Evolutionary conservation across 441 rosid species (phyloP), one percentile per base, ranked within the genome.

Genomic region (Macaranga tanarius): DNA sequence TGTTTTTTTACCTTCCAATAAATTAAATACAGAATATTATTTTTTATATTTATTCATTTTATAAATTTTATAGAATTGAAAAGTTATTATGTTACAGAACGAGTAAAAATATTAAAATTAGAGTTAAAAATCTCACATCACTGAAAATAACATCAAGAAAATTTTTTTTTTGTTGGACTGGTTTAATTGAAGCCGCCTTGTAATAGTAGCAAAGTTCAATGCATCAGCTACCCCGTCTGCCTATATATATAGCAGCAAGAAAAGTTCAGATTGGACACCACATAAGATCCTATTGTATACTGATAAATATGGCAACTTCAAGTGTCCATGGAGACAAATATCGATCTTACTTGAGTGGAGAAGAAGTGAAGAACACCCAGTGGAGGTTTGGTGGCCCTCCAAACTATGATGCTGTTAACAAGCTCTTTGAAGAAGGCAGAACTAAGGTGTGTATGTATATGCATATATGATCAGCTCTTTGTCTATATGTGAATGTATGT

Each of bases 341-440:
- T 66, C 75, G 90, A 5, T 78, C 83, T 44, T 58, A 56, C 78
- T 61, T 88, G 58, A 11, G 65, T 5, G 92, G 79, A 62, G 88
- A 85, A 61, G 89, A 72, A 55, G 93, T 82, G 73, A 84, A 80
- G 74, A 79, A 79, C 72, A 83, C 90, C 64, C 64, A 72, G 20
- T 89, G 89, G 87, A 81, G 82, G 62, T 75, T 63, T 54, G 89
- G 89, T 19, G 71, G 66, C 42, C 82, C 86, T 58, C 88, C 89
- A 15, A 85, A 83, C 72, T 89, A 84, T 38, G 89, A 85, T 50
- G 60, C 6, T 16, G 87, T 85, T 70, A 70, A 85, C 79, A 84
- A 84, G 65, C 88, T 85, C 71, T 87, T 89, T 54, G 85, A 85
- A 62, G 82, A 86, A 76, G 89, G 89, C 76, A 65, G 84, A 65